Base-by-base conservation (phyloP, 768 basidiomycete genomes). In the Neoboletus brunneissimus region DNA sequence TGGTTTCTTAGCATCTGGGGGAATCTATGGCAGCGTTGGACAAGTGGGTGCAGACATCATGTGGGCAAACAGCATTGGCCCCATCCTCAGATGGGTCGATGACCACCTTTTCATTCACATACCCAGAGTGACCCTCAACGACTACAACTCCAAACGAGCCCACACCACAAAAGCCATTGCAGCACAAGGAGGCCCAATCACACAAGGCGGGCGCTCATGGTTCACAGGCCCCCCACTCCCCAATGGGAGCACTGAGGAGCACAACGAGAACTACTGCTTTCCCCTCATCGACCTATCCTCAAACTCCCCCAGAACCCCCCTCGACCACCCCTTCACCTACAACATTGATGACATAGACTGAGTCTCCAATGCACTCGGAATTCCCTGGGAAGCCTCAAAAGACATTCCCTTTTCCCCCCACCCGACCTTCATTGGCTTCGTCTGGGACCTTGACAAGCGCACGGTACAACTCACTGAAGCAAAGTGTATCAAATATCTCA, bases 181-280 rank as follows among this genome's bases (percentile, higher is more conserved):
- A 3, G 11, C 11, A 11, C 12, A 34, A 12, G 13, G 13, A 7
- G 34, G 34, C 1, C 13, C 5, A 5, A 15, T 7, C 1, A 10
- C n/a, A 16, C 6, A 9, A 9, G 37, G 37, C 2, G 37, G 18
- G 0, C 18, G 3, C 3, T 38, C n/a, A 0, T 38, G 38, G 38
- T 38, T 38, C 3, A 0, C 18, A 0, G n/a, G 38, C 7, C 0
- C 9, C 4, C 0, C 4, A 0, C 10, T 38, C 0, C 37, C 37
- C 8, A 8, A n/a, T 38, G 38, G 7, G 2, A 2, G 3, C 4
- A 0, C 4, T 1, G 38, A n/a, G 11, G n/a, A 38, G 5, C 8
- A 9, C 1, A 1, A 38, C 3, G 4, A 42, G 1, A n/a, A 42
- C 5, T 3, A 23, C 3, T 3, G 0, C 0, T 20, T 22, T 5